Base-by-base conservation (phyloP, 2,329 filamentous ascomycete genomes). In the Pseudofabraea citricarpa region DNA sequence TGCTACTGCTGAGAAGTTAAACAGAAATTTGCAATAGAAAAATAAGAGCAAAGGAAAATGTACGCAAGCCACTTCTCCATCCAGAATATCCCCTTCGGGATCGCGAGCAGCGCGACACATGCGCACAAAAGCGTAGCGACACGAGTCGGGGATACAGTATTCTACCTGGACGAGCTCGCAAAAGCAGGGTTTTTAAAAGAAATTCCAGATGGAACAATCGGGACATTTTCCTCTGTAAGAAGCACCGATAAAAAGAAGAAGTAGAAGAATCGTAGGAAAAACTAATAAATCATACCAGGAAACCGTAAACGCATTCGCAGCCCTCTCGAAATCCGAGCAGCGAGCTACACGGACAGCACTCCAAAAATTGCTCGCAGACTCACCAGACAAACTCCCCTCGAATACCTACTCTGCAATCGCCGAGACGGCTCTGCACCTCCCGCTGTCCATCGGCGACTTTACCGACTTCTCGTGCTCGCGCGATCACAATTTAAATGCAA, bases 401-500 rank as follows among this genome's bases (percentile, higher is more conserved):
- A 46, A 56, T 10, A 42, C 52, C 13, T 56, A 57, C 33, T 54
- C 58, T 21, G 51, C 57, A 7, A 43, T 79, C 13, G 49, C 60
- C 29, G 56, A 65, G 23, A 69, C 73, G 15, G 60, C 60, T 4
- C 59, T 79, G 50, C 73, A 81, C 53, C 55, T 83, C 0, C 81
- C 80, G 0, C 60, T 84, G 27, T 57, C 64, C 3, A 71, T 79
- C 15, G 67, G 68, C 4, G 77, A 75, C 26, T 83, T 80, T 53
- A 74, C 61, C 35, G 79, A 81, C 56, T 80, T 78, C 58, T 75
- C 71, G 2, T 76, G 72, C 44, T 75, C 71, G 0, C 62, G 68
- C 7, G 69, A 77, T 35, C 76, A 80, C 47, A 67, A 72, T 21
- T 64, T 69, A 37, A 80, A 79, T 36, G 73, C 70, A 15, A 61